These are phyloP conservation scores for Begonia loranthoides DNA, from an alignment of 306 rosid genomes.

Conservation along the genomic window DNA sequence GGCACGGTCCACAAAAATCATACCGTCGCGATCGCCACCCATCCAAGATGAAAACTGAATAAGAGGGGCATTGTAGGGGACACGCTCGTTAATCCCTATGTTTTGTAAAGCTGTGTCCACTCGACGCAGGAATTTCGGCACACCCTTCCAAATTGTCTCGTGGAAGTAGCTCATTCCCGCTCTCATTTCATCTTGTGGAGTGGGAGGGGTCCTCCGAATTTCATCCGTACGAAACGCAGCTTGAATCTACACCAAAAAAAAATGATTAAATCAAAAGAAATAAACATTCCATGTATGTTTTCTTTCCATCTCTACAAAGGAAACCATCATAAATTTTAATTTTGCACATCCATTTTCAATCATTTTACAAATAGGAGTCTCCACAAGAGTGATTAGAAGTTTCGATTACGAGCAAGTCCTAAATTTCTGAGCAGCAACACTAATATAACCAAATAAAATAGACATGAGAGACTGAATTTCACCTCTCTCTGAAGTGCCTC, in stretches of 20 bases:
- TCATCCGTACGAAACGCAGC: constrained; percentile 89
- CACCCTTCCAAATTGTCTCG: constrained; percentile 86
- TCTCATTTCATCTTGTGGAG: constrained; percentile 96
- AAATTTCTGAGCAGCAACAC: no score
- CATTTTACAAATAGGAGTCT: no score
- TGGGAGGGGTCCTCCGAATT: constrained; percentile 19
- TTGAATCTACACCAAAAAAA: constrained; percentile 48
- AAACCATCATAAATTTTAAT: no score
- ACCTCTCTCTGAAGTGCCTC: constrained; percentile 92
- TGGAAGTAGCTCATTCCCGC: constrained; percentile 98
- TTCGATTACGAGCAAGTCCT: no score
- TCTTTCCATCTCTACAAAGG: no score
- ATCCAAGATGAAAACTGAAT: constrained; percentile 94
- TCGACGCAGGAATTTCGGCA: constrained; percentile 78
- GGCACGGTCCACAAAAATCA: background rate
- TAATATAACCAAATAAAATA: constrained; percentile 1
- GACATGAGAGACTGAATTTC: background rate
- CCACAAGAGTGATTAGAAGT: no score
- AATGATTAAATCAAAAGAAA: no score
- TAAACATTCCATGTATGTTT: no score
- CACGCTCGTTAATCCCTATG: constrained; percentile 68
- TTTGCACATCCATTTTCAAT: no score
- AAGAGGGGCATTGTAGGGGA: constrained; percentile 18
- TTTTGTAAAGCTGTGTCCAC: constrained; percentile 84
- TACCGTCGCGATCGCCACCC: constrained; percentile 99